These are phyloP conservation scores for Salix exigua DNA, from an alignment of 345 rosid genomes.

Conservation along the genomic window DNA sequence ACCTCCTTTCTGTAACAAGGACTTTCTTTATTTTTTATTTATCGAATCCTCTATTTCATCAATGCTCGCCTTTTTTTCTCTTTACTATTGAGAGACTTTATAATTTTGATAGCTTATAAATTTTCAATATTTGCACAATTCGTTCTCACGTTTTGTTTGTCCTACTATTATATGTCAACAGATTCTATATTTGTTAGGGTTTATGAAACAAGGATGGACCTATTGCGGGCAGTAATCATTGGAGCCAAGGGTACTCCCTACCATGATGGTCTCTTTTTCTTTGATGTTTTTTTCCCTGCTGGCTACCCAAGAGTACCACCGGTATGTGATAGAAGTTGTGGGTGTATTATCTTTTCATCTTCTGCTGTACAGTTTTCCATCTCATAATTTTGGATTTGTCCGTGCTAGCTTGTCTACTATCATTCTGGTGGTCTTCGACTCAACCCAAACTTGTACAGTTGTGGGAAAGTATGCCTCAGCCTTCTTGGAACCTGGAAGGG, in stretches of 20 bases:
- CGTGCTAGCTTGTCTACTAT: constrained; percentile 61
- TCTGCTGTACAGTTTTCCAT: constrained; percentile 4
- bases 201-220: constrained; percentile 90
- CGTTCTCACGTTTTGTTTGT: constrained; percentile 1
- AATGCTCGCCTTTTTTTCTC: neutral
- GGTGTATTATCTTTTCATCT: neutral
- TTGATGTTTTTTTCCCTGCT: constrained; percentile 77
- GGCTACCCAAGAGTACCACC: constrained; percentile 75
- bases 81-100: neutral
- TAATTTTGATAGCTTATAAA: neutral
- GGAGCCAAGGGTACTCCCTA: constrained; percentile 97
- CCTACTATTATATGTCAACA: constrained; percentile 24
- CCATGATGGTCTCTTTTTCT: constrained; percentile 91
- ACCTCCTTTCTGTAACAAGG: neutral
- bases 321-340: constrained; percentile 36
- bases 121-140: neutral
- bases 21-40: neutral
- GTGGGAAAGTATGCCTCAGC: constrained; percentile 91
- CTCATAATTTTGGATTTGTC: constrained; percentile 14
- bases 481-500: constrained; percentile 94
- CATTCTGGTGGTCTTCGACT: constrained; percentile 81
- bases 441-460: constrained; percentile 70
- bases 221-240: constrained; percentile 80
- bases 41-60: neutral
- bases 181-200: constrained; percentile 84